Conservation (phyloP, 1,284 basidiomycete species). For the Apiotrichum porosum region DNA sequence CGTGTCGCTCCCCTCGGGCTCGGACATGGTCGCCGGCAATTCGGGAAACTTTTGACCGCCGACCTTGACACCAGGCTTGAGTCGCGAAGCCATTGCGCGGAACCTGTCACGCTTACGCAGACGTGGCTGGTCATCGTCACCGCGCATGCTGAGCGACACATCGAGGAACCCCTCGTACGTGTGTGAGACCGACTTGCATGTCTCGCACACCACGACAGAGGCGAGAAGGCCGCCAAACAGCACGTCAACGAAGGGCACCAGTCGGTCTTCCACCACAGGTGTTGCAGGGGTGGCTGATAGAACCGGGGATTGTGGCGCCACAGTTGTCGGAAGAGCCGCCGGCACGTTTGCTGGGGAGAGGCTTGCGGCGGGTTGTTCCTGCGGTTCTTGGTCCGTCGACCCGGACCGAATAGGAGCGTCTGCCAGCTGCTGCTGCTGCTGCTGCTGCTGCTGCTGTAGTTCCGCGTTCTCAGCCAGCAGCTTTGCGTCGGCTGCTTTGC, state of each 20-base stretch:
- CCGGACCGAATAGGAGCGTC: too few species aligned
- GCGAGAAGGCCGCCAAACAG: constrained; percentile 83
- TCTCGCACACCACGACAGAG: constrained; percentile 86
- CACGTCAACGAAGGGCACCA: constrained; percentile 75
- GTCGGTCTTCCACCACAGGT: constrained; percentile 8
- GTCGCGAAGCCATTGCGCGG: constrained; percentile 53
- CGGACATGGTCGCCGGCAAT: constrained; percentile 24
- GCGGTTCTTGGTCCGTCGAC: too few species aligned
- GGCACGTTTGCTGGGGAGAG: neutral
- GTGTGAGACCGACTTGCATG: constrained; percentile 77
- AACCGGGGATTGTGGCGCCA: neutral
- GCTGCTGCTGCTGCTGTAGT: too few species aligned
- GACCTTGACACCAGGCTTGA: constrained; percentile 51
- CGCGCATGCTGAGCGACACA: constrained; percentile 78
- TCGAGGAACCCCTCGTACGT: constrained; percentile 92
- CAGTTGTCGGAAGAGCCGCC: neutral
- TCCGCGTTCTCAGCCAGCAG: too few species aligned
- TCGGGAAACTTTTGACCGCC: neutral
- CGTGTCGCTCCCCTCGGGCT: constrained; percentile 36
- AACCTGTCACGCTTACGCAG: constrained; percentile 59
- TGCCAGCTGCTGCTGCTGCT: too few species aligned
- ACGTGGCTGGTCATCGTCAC: constrained; percentile 5
- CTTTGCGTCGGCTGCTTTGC: neutral
- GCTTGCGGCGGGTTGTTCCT: too few species aligned
- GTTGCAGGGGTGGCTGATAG: neutral